Evolutionary conservation across 768 basidiomycete species (phyloP).

Genomic region (Pleurotus ostreatus): DNA sequence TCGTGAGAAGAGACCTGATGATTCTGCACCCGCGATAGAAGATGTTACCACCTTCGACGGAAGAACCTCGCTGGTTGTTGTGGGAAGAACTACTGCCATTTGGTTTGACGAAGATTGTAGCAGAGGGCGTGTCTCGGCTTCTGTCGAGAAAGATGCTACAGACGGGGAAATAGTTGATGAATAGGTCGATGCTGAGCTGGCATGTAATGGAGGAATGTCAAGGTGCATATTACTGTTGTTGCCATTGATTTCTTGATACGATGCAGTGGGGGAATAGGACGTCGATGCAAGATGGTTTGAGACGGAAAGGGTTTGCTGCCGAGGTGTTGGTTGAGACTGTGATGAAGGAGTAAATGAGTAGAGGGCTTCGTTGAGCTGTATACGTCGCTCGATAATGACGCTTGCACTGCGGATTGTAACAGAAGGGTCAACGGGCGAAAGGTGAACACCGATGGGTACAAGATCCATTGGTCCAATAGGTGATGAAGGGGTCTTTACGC

Average conservation of each 20-base stretch:
- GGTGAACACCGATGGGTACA: conserved; percentile 58
- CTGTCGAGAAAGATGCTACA: conserved; percentile 10
- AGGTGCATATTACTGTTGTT: conserved; percentile 10
- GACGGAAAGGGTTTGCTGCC: conserved; percentile 14
- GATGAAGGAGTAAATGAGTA: conserved; percentile 18
- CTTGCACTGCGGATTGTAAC: conserved; percentile 60
- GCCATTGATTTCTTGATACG: conserved; percentile 17
- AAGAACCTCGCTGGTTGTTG: conserved; percentile 14
- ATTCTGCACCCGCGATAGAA: conserved; percentile 54
- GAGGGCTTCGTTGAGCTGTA: conserved; percentile 46
- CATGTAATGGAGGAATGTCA: conserved; percentile 18
- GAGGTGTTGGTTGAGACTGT: conserved; percentile 18
- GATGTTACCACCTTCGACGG: conserved; percentile 42
- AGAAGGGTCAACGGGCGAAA: conserved; percentile 55
- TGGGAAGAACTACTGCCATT: conserved; percentile 23
- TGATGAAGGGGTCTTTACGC: conserved; percentile 46
- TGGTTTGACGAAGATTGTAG: conserved; percentile 15
- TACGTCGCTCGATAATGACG: conserved; percentile 68
- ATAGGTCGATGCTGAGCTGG: conserved; percentile 26
- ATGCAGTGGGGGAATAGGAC: conserved; percentile 22
- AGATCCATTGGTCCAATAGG: conserved; percentile 74
- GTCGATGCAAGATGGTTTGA: conserved; percentile 20
- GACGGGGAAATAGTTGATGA: conserved; percentile 16
- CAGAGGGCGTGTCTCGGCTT: conserved; percentile 16
- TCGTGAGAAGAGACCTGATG: conserved; percentile 51